Percentiles rank a stretch among this genome's conserved stretches.
phyloP scores from a whole-genome alignment of 2,329 filamentous ascomycete genomes.

The Mycosphaerella sp. region DNA sequence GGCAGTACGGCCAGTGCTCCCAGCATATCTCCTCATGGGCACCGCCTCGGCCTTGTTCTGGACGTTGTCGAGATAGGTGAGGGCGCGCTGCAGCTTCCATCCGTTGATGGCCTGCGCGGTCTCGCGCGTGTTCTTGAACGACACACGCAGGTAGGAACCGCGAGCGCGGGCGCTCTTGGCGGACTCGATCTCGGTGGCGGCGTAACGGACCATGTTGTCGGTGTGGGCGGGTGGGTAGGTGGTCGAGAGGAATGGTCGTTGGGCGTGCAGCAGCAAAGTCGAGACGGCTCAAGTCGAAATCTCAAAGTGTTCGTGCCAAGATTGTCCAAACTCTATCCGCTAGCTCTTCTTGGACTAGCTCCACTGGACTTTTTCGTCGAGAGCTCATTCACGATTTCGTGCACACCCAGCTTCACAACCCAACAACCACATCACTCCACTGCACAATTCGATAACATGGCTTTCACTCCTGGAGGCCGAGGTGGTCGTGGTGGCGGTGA shows the following conservation, averaged over 20 bases:
- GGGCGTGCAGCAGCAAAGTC: constrained; percentile 13
- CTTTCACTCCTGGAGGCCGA: constrained; percentile 44
- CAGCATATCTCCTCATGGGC: constrained; percentile 95
- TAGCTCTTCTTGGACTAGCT: no score
- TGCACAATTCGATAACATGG: constrained; percentile 30
- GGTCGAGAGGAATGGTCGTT: constrained; percentile 22
- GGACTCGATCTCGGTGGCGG: constrained; percentile 77
- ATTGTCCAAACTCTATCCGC: not conserved
- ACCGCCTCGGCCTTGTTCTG: constrained; percentile 95
- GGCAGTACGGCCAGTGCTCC: constrained; percentile 88
- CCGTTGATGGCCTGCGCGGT: constrained; percentile 99
- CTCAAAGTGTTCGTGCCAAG: not conserved
- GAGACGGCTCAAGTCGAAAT: not conserved
- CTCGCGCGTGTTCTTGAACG: constrained; percentile 99
- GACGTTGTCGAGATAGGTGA: constrained; percentile 98
- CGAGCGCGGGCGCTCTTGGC: constrained; percentile 95
- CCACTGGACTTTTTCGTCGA: not conserved
- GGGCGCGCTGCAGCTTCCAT: constrained; percentile 93
- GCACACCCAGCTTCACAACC: not conserved
- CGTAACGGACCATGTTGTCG: constrained; percentile 66
- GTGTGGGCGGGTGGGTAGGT: not conserved
- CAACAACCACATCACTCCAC: not conserved
- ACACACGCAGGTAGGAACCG: constrained; percentile 97
- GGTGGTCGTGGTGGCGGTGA: constrained; percentile 33
- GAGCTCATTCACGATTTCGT: not conserved